Evolutionary conservation across 495 filamentous ascomycete species (phyloP).

Genomic region (Penicillium odoratum): DNA sequence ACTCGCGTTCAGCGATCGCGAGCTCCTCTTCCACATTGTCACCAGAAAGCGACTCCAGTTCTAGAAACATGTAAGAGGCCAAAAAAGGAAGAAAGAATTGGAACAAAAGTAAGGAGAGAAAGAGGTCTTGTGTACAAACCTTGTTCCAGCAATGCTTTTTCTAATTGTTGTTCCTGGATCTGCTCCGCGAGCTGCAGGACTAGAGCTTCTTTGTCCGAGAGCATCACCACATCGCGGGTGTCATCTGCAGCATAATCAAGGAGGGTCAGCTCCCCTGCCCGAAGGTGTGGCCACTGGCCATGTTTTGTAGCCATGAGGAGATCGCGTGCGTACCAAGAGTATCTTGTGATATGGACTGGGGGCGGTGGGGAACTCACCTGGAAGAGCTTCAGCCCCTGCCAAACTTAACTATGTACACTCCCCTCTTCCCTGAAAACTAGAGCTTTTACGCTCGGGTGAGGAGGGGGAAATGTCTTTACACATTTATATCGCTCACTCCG

Average conservation of each 20-base stretch:
- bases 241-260: conserved; percentile 44
- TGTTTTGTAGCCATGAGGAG: conserved; percentile 42
- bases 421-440: conserved; percentile 32
- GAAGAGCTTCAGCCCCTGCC: conserved; percentile 26
- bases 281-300: conserved; percentile 38
- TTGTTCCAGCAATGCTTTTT: conserved; percentile 64
- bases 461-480: conserved; percentile 66
- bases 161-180: conserved; percentile 66
- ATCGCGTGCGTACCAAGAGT: conserved; percentile 31
- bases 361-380: conserved; percentile 22
- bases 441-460: conserved; percentile 38
- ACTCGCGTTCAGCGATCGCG: conserved; percentile 57
- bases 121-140: conserved; percentile 29
- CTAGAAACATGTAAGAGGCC: conserved; percentile 15
- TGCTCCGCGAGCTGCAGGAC: conserved; percentile 68
- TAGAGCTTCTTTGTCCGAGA: conserved; percentile 61
- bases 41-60: conserved; percentile 33
- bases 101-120: conserved; percentile 4
- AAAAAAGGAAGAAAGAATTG: conserved; percentile 8
- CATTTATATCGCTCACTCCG: conserved; percentile 85
- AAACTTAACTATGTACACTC: conserved; percentile 19
- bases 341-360: conserved; percentile 38
- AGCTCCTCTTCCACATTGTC: conserved; percentile 53
- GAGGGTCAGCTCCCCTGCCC: conserved; percentile 37
- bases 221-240: conserved; percentile 48